Percentiles rank a stretch among this genome's conserved stretches.
These are phyloP conservation scores for Lyophyllum shimeji DNA, from an alignment of 768 basidiomycete species.

Conservation along the genomic window DNA sequence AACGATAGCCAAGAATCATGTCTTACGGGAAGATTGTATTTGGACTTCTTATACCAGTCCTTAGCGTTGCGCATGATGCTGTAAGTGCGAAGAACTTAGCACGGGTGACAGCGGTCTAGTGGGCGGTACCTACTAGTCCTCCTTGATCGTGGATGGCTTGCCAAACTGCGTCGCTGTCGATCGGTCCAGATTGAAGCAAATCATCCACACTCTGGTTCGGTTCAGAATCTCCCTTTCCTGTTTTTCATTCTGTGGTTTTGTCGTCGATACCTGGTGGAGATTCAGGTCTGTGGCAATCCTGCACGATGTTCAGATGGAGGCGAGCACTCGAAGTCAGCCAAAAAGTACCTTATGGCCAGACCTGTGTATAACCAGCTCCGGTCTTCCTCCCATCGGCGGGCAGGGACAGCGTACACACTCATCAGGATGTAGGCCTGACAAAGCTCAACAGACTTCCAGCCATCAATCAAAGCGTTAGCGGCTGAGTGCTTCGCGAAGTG, in stretches of 20 bases:
- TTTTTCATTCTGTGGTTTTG: slow-evolving; percentile 67
- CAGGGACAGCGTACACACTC: slow-evolving; percentile 79
- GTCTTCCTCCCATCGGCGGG: slow-evolving; percentile 86
- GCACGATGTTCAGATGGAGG: slow-evolving; percentile 3
- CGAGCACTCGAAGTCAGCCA: background rate
- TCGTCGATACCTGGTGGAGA: slow-evolving; percentile 64
- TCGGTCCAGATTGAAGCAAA: slow-evolving; percentile 86
- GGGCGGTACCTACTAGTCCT: slow-evolving; percentile 62
- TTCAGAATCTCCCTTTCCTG: slow-evolving; percentile 85
- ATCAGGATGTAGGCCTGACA: slow-evolving; percentile 91
- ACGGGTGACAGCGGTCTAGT: background rate
- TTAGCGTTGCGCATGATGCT: slow-evolving; percentile 69
- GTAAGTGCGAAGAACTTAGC: background rate
- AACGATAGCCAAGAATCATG: background rate
- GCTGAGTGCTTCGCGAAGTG: slow-evolving; percentile 85
- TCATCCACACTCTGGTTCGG: slow-evolving; percentile 85
- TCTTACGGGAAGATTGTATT: slow-evolving; percentile 56
- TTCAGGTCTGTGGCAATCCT: slow-evolving; percentile 91
- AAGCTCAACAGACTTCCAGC: slow-evolving; percentile 84
- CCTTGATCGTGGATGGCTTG: slow-evolving; percentile 85
- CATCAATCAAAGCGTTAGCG: slow-evolving; percentile 76
- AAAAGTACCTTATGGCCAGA: slow-evolving; percentile 68
- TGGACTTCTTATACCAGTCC: slow-evolving; percentile 75
- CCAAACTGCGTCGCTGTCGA: slow-evolving; percentile 89
- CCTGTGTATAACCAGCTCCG: slow-evolving; percentile 89